A percentile compares a stretch with the other conserved stretches of the same genome.
These are phyloP conservation scores for Waltergamsia citrina DNA, from an alignment of 2,329 filamentous ascomycete genomes.

Conservation along the genomic window DNA sequence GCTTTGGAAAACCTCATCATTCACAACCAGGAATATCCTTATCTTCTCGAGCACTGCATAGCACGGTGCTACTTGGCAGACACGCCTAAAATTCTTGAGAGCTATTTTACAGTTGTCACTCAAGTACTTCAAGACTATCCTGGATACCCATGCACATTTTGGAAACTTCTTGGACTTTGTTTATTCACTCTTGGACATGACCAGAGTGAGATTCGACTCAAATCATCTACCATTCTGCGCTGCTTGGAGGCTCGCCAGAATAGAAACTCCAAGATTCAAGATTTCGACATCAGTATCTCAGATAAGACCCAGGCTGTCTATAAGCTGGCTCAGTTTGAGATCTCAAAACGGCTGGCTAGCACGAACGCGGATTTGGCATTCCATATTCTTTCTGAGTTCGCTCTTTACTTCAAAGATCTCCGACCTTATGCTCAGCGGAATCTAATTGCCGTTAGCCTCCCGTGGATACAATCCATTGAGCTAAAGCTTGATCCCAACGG, in stretches of 20 bases:
- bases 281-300: constrained; percentile 96
- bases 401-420: constrained; percentile 82
- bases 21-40: constrained; percentile 80
- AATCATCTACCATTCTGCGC: constrained; percentile 73
- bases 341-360: constrained; percentile 80
- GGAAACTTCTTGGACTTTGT: constrained; percentile 81
- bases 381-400: constrained; percentile 92
- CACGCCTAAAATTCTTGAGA: constrained; percentile 74
- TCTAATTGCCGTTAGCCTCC: constrained; percentile 86
- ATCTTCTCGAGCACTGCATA: constrained; percentile 82
- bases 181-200: constrained; percentile 91
- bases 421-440: constrained; percentile 79
- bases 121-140: constrained; percentile 76
- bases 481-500: constrained; percentile 86
- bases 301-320: constrained; percentile 98
- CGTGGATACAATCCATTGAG: constrained; percentile 94
- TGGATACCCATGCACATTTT: constrained; percentile 79
- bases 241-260: constrained; percentile 71
- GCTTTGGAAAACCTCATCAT: constrained; percentile 84
- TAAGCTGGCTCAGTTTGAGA: constrained; percentile 94
- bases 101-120: constrained; percentile 89
- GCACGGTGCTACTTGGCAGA: constrained; percentile 82
- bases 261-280: constrained; percentile 81
- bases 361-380: constrained; percentile 87
- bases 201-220: constrained; percentile 78